Conservation (phyloP, 2,329 filamentous ascomycete species). For the Fusarium tjaetaba region DNA sequence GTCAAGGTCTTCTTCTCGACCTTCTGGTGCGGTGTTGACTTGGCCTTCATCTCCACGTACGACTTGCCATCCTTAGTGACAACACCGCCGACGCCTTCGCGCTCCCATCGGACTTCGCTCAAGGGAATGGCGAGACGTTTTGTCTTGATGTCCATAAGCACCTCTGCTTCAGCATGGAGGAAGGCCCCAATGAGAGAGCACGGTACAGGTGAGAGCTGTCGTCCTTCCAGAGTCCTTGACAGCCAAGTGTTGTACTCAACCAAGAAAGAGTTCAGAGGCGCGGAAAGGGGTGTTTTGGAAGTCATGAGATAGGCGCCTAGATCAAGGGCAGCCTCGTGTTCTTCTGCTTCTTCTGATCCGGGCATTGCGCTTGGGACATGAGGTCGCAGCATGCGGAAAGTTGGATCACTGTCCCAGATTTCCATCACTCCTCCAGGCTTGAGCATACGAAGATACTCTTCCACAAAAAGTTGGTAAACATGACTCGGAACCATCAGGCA, state of each 20-base stretch:
- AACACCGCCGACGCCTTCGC: constrained; percentile 73
- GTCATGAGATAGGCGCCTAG: constrained; percentile 87
- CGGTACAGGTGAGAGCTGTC: constrained; percentile 77
- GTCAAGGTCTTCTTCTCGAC: constrained; percentile 65
- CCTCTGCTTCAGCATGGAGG: constrained; percentile 82
- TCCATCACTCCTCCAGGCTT: constrained; percentile 83
- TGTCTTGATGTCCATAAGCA: constrained; percentile 73
- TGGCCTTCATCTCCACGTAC: constrained; percentile 66
- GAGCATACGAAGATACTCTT: constrained; percentile 81
- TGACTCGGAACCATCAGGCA: constrained; percentile 71
- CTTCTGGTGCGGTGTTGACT: constrained; percentile 52
- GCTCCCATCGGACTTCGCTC: constrained; percentile 87
- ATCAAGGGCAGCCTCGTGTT: constrained; percentile 71
- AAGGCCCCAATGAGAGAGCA: constrained; percentile 81
- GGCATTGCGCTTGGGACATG: constrained; percentile 68
- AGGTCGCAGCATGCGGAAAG: constrained; percentile 83
- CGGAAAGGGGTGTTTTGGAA: constrained; percentile 82
- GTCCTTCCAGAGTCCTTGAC: constrained; percentile 75
- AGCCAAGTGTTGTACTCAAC: constrained; percentile 88
- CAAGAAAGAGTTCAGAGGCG: constrained; percentile 83
- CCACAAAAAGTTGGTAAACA: constrained; percentile 65
- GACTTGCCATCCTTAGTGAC: constrained; percentile 69
- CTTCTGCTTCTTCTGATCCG: constrained; percentile 55
- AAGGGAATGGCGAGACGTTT: constrained; percentile 88
- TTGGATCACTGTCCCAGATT: constrained; percentile 89